phyloP scores from a whole-genome alignment of 164 flowering plant genomes.

The Amborella trichopoda region DNA sequence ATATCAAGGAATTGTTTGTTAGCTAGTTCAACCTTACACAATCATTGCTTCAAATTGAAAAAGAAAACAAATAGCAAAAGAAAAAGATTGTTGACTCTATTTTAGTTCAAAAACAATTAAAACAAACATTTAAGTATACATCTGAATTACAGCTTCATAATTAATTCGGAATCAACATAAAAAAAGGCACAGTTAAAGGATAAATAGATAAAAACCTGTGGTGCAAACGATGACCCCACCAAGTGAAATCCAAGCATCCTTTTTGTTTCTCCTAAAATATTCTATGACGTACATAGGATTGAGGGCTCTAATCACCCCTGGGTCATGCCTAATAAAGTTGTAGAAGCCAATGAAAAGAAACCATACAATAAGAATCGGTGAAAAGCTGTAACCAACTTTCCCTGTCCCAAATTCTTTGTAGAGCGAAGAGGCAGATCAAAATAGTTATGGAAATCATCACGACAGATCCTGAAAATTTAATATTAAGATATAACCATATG shows the following conservation, averaged over 20 bases:
- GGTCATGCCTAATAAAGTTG: slow-evolving; percentile 16
- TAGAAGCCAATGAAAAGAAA: slow-evolving; percentile 14
- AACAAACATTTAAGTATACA: too few species aligned
- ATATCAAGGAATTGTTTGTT: too few species aligned
- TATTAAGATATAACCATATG: too few species aligned
- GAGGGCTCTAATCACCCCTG: slow-evolving; percentile 10
- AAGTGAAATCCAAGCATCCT: slow-evolving; percentile 15
- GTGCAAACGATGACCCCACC: slow-evolving; percentile 14
- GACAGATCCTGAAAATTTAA: neutral
- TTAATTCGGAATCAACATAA: too few species aligned
- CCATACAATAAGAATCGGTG: slow-evolving; percentile 16
- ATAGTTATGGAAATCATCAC: slow-evolving; percentile 12
- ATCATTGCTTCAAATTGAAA: too few species aligned
- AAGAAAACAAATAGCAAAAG: too few species aligned
- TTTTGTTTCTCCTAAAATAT: slow-evolving; percentile 9
- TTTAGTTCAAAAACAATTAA: too few species aligned
- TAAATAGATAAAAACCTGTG: too few species aligned
- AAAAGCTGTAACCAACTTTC: slow-evolving; percentile 16
- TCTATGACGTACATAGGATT: slow-evolving; percentile 11
- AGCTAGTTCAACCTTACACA: too few species aligned
- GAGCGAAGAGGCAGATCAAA: slow-evolving; percentile 7
- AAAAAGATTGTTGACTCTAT: too few species aligned
- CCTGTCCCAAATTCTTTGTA: slow-evolving; percentile 18
- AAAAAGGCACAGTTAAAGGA: too few species aligned
- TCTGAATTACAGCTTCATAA: too few species aligned